Percentiles rank a stretch among this genome's conserved stretches.
Evolutionary conservation across 2,329 filamentous ascomycete species (phyloP).

Genomic region (Chaetomiaceae sp.): DNA sequence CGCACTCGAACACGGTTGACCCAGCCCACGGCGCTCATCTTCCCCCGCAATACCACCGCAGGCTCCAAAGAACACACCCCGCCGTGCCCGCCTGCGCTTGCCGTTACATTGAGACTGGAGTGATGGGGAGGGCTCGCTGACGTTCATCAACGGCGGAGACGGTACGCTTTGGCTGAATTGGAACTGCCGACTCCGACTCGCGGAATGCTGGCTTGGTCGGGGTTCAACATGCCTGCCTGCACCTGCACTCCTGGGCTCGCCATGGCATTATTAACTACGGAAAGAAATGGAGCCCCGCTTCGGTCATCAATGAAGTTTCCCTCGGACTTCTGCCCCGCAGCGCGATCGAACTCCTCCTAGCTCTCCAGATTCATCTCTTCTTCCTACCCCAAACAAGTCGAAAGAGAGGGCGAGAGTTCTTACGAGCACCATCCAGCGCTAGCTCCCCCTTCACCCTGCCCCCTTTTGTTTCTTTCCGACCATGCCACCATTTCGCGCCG

Average conservation of each 20-base stretch:
- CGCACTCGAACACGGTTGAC: neutral
- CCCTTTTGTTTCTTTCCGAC: neutral
- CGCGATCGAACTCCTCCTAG: neutral
- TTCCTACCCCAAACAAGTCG: neutral
- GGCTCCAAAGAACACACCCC: neutral
- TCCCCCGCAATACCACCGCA: neutral
- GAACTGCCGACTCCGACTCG: neutral
- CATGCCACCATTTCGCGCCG: slow-evolving; percentile 35
- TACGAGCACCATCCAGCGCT: too few relatives aligned
- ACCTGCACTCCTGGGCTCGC: too few relatives aligned
- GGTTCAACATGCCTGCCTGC: neutral
- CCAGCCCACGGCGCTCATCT: too few relatives aligned
- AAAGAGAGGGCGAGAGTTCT: too few relatives aligned
- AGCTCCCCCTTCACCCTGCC: neutral
- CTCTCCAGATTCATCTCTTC: neutral
- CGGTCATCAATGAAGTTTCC: neutral
- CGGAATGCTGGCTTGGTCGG: neutral
- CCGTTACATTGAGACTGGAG: too few relatives aligned
- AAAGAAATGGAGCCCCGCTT: neutral
- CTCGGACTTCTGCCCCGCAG: too few relatives aligned
- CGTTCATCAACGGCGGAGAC: neutral
- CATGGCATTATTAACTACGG: too few relatives aligned
- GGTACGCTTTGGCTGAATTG: slow-evolving; percentile 1
- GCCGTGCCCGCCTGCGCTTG: neutral
- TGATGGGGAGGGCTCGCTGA: neutral